Conservation (phyloP, 2,329 filamentous ascomycete species). For the Apiospora rasikravindrae region DNA sequence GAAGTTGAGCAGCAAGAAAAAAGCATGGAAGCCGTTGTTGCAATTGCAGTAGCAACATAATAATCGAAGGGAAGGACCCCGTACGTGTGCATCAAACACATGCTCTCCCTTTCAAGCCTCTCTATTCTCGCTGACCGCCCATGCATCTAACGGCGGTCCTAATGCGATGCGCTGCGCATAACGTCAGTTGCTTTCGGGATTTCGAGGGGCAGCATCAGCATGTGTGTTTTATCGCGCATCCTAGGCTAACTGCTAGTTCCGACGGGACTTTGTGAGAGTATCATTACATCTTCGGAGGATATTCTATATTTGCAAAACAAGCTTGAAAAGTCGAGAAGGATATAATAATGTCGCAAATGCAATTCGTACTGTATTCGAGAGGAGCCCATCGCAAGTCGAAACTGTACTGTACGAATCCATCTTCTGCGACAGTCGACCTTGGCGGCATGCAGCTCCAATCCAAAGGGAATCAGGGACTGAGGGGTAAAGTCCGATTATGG, state of each 20-base stretch:
- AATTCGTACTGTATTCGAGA: constrained; percentile 8
- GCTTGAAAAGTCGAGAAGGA: neutral
- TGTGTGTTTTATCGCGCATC: neutral
- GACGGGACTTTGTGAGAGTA: neutral
- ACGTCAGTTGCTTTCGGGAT: constrained; percentile 5
- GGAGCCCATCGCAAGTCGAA: neutral
- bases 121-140: neutral
- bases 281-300: neutral
- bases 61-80: neutral
- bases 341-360: neutral
- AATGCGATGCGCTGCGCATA: constrained; percentile 4
- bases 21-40: neutral
- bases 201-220: neutral
- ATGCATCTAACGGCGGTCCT: neutral
- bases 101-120: neutral
- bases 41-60: too few relatives aligned
- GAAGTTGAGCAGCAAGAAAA: neutral
- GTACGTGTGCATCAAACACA: neutral
- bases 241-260: neutral
- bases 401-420: neutral
- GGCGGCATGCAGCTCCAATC: neutral
- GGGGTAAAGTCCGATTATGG: constrained; percentile 13
- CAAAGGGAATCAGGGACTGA: constrained; percentile 15
- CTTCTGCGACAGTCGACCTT: neutral
- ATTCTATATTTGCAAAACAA: neutral